Base-by-base conservation (phyloP, 306 rosid genomes). In the Quercus alba region DNA sequence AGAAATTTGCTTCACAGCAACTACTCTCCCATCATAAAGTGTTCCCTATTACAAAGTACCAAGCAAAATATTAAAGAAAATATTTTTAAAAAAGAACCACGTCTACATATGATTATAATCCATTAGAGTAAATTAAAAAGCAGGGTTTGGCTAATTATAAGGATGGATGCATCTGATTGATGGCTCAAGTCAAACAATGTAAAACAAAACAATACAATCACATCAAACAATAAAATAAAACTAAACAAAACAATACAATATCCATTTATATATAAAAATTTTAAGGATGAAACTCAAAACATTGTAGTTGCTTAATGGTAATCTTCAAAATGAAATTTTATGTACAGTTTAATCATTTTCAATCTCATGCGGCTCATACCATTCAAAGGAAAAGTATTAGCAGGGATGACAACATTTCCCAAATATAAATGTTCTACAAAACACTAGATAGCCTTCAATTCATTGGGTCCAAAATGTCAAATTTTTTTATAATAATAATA, bases 1-100 rank as follows among this genome's bases (percentile, higher is more conserved):
- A 38, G 97, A 92, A 46, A 92, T 83, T 85, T 94, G 98, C 83
- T 92, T 94, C 75, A 88, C 98, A 20, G 91, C 97, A 62, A 91
- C 77, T 19, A 83, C 89, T 84, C 94, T 92, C 67, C 97, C 97
- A 84, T 94, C 96, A 28, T 81, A 31, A 54, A 90, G 97, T 46
- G 44, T 86, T 68, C 98, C 98, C 98, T 94, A n/a, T 41, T 20
- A 80, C 52, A 78, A 75, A 28, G 35, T 12, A 6, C n/a, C 14
- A 57, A 26, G 18, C 0, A 17, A 66, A 30, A 66, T 19, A 12
- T 8, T 3, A 18, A 3, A 6, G 23, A 8, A 30, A 28, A 30
- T 62, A 12, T 26, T 58, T 21, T 23, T 3, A 21, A 18, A 33
- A 74, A 80, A 58, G 2, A 1, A 20, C 73, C 31, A 55, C 46